Percentiles rank a stretch among this genome's conserved stretches.
phyloP scores from a whole-genome alignment of 2,329 filamentous ascomycete species.

The Colletotrichum brevisporum region DNA sequence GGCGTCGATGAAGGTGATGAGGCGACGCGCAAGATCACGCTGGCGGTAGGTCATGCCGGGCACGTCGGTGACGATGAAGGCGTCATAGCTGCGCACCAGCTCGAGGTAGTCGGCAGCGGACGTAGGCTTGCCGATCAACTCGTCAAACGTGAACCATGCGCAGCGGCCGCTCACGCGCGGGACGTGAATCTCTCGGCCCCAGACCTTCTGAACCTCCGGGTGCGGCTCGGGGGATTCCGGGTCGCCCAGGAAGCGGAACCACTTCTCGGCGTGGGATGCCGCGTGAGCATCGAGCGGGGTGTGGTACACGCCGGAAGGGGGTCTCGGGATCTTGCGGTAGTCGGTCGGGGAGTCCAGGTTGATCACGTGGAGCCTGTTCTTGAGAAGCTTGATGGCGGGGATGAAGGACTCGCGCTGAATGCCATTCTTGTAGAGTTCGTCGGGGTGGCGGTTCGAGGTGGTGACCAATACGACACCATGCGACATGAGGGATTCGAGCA shows the following conservation, averaged over 20 bases:
- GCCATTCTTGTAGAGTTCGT: conserved; percentile 97
- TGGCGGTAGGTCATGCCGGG: conserved; percentile 91
- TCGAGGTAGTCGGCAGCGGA: conserved; percentile 97
- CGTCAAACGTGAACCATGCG: conserved; percentile 92
- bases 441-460: conserved; percentile 95
- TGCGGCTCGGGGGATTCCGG: conserved; percentile 82
- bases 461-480: conserved; percentile 97
- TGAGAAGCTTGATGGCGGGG: conserved; percentile 93
- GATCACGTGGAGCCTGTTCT: conserved; percentile 86
- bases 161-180: conserved; percentile 89
- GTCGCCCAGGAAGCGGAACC: conserved; percentile 96
- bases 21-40: conserved; percentile 89
- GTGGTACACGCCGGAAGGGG: conserved; percentile 94
- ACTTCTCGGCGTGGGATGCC: conserved; percentile 86
- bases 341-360: conserved; percentile 96
- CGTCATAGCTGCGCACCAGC: conserved; percentile 88
- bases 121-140: conserved; percentile 89
- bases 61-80: conserved; percentile 92
- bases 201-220: conserved; percentile 84
- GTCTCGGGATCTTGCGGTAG: conserved; percentile 96
- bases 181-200: conserved; percentile 91
- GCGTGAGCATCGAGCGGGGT: conserved; percentile 86
- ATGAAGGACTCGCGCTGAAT: conserved; percentile 97
- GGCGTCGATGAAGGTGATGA: conserved; percentile 98
- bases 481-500: conserved; percentile 92